Base-by-base conservation (phyloP, 2,329 filamentous ascomycete species). In the Colletotrichum orchidophilum region DNA sequence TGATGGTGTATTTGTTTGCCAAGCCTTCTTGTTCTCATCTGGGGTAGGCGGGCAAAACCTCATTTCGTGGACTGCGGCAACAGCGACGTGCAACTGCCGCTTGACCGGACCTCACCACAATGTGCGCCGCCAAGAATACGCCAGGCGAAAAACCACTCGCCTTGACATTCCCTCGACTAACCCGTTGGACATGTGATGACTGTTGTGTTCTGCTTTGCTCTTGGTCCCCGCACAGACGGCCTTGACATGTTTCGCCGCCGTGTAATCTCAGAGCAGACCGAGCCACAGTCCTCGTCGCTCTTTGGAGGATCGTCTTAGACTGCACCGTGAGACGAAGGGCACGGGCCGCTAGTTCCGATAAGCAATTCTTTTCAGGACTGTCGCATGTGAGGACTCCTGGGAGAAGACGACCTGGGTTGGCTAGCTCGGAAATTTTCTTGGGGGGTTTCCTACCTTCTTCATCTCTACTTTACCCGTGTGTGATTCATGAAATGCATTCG, bases 261-360 rank as follows among this genome's bases (percentile, higher is more conserved):
- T 59, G 69, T 35, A 59, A 63, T 59, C 33, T 71, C 59, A 65
- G 69, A 29, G 58, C 29, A 69, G 64, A 18, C 65, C 69, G 69
- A 71, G 69, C 64, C 54, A 62, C 58, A 18, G n/a, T 27, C 31
- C 31, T 29, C 24, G 55, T n/a, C 46, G 52, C 39, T 26, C 27
- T 33, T 39, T 46, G n/a, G 33, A 59, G 46, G 46, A 42, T 29
- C 33, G n/a, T 27, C 31, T 24, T 26, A 26, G 24, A 13, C 35
- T 42, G n/a, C 42, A 13, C n/a, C 12, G 54, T 27, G 26, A 35
- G 46, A 57, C 35, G 53, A 62, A 53, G 24, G 42, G 46, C 66
- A 70, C 62, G 62, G 62, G 11, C 66, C 53, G 66, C 53, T 27
- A 46, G 66, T 65, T 46, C 66, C 39, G 31, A n/a, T n/a, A n/a